Conservation (phyloP, 2,329 filamentous ascomycete species). For the Purpureocillium lavendulum region DNA sequence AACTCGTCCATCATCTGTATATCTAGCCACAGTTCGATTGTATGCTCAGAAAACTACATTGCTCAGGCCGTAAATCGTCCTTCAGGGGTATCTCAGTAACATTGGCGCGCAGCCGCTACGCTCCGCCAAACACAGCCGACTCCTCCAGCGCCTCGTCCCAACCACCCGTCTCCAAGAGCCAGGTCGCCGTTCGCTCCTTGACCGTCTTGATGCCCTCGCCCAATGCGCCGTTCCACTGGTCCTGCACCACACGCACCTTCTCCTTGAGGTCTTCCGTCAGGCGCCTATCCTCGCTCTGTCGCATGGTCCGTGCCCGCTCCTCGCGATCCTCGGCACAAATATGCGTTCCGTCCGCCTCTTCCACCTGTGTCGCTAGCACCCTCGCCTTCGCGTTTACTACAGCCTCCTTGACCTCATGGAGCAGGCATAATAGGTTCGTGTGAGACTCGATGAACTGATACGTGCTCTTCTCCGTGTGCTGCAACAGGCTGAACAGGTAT, state of each 20-base stretch:
- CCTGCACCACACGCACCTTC: constrained; percentile 82
- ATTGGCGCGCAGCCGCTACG: constrained; percentile 12
- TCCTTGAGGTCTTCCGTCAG: constrained; percentile 87
- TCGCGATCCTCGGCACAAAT: constrained; percentile 23
- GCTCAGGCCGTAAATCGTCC: constrained; percentile 1
- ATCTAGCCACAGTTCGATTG: too few relatives aligned
- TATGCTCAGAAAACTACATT: too few relatives aligned
- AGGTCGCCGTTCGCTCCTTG: constrained; percentile 65
- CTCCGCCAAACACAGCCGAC: constrained; percentile 37
- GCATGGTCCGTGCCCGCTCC: constrained; percentile 44
- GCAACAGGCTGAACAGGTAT: constrained; percentile 78
- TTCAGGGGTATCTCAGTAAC: not conserved
- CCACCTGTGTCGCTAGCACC: constrained; percentile 57
- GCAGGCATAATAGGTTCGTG: constrained; percentile 78
- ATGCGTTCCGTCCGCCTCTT: constrained; percentile 25
- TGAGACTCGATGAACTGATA: constrained; percentile 97
- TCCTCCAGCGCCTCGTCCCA: constrained; percentile 75
- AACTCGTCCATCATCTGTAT: too few relatives aligned
- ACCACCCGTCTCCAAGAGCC: constrained; percentile 68
- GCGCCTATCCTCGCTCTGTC: constrained; percentile 56
- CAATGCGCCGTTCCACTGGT: constrained; percentile 84
- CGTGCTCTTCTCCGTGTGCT: constrained; percentile 83
- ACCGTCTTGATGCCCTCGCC: constrained; percentile 66
- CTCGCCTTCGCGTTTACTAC: constrained; percentile 62
- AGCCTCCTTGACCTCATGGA: constrained; percentile 83